phyloP scores from a whole-genome alignment of 2,329 filamentous ascomycete genomes.

The Mycosphaerelloides madeirae region DNA sequence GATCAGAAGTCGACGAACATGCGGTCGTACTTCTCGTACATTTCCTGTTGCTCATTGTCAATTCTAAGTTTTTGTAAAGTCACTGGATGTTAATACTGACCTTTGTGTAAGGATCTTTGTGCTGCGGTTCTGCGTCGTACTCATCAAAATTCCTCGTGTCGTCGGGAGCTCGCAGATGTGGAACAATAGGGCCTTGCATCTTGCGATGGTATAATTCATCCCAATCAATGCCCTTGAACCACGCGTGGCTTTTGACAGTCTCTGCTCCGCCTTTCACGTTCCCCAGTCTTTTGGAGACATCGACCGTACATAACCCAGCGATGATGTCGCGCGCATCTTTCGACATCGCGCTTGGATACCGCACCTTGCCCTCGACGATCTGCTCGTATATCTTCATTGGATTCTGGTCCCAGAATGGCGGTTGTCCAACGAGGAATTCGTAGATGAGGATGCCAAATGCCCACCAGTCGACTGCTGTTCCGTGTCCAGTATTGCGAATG shows the following conservation, averaged over 20 bases:
- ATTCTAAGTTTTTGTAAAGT: background rate
- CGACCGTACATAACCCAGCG: constrained; percentile 69
- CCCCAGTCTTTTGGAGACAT: constrained; percentile 71
- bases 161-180: constrained; percentile 65
- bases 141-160: constrained; percentile 78
- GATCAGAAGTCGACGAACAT: constrained; percentile 66
- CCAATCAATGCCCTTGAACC: constrained; percentile 71
- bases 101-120: constrained; percentile 61
- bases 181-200: constrained; percentile 66
- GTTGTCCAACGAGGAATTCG: constrained; percentile 79
- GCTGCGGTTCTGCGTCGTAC: constrained; percentile 71
- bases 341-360: constrained; percentile 67
- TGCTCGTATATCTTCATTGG: constrained; percentile 81
- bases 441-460: constrained; percentile 78
- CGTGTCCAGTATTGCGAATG: constrained; percentile 73
- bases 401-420: constrained; percentile 82
- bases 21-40: constrained; percentile 64
- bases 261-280: constrained; percentile 71
- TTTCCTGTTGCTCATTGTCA: constrained; percentile 39
- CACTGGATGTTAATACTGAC: constrained; percentile 13
- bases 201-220: constrained; percentile 63
- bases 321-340: constrained; percentile 69
- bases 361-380: constrained; percentile 72
- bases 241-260: constrained; percentile 69
- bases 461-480: constrained; percentile 80